Percentiles rank a stretch among this genome's conserved stretches.
These are phyloP conservation scores for Plantago elongata DNA, from an alignment of 257 asterid genomes.

Conservation along the genomic window DNA sequence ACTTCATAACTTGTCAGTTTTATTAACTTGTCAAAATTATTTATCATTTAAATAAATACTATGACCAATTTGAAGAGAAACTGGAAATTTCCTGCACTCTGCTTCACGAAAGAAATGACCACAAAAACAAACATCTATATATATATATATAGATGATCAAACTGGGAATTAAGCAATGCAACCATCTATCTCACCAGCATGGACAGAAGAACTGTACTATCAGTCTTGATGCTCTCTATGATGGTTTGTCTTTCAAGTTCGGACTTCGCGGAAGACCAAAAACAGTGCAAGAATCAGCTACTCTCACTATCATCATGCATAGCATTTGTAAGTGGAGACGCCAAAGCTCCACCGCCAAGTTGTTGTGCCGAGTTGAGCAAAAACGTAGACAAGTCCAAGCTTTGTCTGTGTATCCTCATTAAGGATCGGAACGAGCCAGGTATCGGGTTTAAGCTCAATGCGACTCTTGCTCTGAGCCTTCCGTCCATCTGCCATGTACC, in stretches of 20 bases:
- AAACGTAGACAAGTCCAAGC: slow-evolving; percentile 20
- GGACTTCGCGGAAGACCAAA: slow-evolving; percentile 34
- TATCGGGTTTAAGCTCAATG: slow-evolving; percentile 40
- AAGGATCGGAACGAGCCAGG: slow-evolving; percentile 39
- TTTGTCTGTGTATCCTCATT: slow-evolving; percentile 38
- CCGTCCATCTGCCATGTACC: slow-evolving; percentile 25
- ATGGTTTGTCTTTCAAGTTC: slow-evolving; percentile 22
- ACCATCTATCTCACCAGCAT: slow-evolving; percentile 7
- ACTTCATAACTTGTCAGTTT: not conserved
- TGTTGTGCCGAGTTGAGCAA: slow-evolving; percentile 37
- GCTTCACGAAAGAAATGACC: slow-evolving; percentile 19
- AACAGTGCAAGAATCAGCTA: slow-evolving; percentile 33
- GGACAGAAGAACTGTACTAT: slow-evolving; percentile 10
- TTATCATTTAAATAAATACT: slow-evolving; percentile 3
- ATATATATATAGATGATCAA: not conserved
- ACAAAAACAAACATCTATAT: not conserved
- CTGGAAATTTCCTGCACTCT: not conserved
- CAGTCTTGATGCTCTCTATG: slow-evolving; percentile 9
- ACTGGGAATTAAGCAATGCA: not conserved
- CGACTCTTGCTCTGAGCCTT: slow-evolving; percentile 39
- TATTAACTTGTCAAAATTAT: slow-evolving; percentile 8
- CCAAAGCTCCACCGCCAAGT: slow-evolving; percentile 26
- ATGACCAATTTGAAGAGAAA: not conserved
- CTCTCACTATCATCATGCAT: slow-evolving; percentile 32
- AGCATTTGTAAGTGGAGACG: slow-evolving; percentile 29